phyloP scores from a whole-genome alignment of 2,329 filamentous ascomycete genomes.

The Incumbomyces delicatus region DNA sequence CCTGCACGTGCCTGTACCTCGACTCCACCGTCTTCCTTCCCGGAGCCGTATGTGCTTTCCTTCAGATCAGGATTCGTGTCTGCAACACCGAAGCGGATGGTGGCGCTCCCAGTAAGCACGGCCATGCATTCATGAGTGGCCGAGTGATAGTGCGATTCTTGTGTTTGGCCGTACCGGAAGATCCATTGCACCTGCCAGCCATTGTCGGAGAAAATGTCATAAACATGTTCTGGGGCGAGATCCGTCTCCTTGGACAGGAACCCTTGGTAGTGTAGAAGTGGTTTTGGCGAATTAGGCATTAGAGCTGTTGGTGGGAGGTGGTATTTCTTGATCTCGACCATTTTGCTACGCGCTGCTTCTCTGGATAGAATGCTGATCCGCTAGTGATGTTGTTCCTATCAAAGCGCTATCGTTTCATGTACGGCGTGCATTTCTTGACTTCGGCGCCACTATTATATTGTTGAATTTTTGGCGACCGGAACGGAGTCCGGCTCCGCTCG shows the following conservation, averaged over 20 bases:
- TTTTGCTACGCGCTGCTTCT: slow-evolving; percentile 25
- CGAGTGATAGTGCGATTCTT: slow-evolving; percentile 49
- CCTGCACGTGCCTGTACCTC: slow-evolving; percentile 40
- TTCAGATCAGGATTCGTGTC: slow-evolving; percentile 35
- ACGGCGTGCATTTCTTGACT: no score
- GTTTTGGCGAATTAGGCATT: slow-evolving; percentile 44
- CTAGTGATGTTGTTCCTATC: no score
- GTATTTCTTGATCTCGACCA: slow-evolving; percentile 34
- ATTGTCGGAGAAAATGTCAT: slow-evolving; percentile 40
- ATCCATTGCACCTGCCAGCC: slow-evolving; percentile 49
- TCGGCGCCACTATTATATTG: no score
- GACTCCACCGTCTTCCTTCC: slow-evolving; percentile 40
- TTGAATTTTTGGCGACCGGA: no score
- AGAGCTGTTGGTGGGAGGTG: slow-evolving; percentile 35
- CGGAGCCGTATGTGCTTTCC: slow-evolving; percentile 30
- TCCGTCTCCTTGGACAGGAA: slow-evolving; percentile 25
- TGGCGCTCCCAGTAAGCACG: slow-evolving; percentile 44
- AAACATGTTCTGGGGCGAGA: slow-evolving; percentile 25
- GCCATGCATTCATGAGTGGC: slow-evolving; percentile 49
- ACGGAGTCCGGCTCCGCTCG: no score
- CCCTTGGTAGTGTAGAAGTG: slow-evolving; percentile 45
- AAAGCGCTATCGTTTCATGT: no score
- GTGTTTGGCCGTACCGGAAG: slow-evolving; percentile 46
- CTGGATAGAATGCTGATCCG: no score
- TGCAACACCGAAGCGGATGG: slow-evolving; percentile 46